Evolutionary conservation across 164 flowering plant species (phyloP).

Genomic region (Platanus orientalis): DNA sequence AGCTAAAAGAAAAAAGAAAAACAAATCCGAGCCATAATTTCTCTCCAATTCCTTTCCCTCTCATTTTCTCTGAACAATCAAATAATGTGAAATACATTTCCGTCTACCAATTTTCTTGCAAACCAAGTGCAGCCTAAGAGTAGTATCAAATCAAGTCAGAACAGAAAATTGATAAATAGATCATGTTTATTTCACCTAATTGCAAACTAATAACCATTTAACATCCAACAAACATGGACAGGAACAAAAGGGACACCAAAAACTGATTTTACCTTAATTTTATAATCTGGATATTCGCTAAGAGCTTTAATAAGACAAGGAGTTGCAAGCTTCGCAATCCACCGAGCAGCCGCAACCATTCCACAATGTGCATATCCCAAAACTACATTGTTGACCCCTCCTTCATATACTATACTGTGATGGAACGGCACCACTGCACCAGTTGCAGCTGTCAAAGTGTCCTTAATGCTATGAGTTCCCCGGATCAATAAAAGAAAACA

Average conservation of each 20-base stretch:
- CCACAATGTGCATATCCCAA: slow-evolving; percentile 99
- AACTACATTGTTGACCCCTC: slow-evolving; percentile 85
- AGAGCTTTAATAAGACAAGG: slow-evolving; percentile 77
- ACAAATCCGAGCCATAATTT: too few species aligned
- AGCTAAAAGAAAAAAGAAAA: too few species aligned
- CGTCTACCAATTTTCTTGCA: too few species aligned
- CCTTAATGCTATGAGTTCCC: slow-evolving; percentile 97
- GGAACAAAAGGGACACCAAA: background rate
- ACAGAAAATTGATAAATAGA: background rate
- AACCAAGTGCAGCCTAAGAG: too few species aligned
- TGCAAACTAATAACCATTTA: too few species aligned
- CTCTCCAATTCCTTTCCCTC: too few species aligned
- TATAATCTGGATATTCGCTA: slow-evolving; percentile 57
- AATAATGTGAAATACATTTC: too few species aligned
- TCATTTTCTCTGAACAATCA: too few species aligned
- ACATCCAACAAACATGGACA: background rate
- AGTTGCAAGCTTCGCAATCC: slow-evolving; percentile 91
- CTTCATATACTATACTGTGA: slow-evolving; percentile 81
- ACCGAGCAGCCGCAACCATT: slow-evolving; percentile 98
- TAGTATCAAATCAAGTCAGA: too few species aligned
- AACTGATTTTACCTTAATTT: slow-evolving; percentile 52
- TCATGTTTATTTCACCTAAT: background rate
- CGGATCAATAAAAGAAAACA: slow-evolving; percentile 78
- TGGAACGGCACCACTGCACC: slow-evolving; percentile 98
- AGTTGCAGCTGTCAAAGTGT: slow-evolving; percentile 93